Conservation (phyloP, 371 early-diverging fungal species). For the Blakeslea trispora region DNA sequence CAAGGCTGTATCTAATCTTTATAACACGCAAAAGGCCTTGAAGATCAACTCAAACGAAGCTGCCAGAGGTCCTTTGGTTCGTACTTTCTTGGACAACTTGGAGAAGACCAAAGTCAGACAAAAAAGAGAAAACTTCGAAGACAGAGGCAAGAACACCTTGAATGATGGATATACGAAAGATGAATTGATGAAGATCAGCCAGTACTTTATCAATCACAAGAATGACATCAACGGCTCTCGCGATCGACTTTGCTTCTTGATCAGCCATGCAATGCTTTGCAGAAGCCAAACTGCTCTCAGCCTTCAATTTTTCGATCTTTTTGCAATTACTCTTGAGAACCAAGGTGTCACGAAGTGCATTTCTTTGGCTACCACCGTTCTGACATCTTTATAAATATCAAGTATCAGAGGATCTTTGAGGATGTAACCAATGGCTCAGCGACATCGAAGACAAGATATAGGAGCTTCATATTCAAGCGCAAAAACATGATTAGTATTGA, state of each 20-base stretch:
- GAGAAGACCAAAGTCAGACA: too few relatives aligned
- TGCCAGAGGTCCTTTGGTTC: constrained; percentile 1
- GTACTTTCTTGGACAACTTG: constrained; percentile 2
- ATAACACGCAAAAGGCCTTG: not conserved
- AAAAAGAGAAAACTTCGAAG: constrained; percentile 7
- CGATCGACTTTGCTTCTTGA: constrained; percentile 8
- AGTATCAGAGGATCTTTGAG: too few relatives aligned
- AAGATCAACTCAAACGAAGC: not conserved
- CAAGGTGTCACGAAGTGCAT: constrained; percentile 1
- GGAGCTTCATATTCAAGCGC: too few relatives aligned
- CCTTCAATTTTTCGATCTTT: constrained; percentile 7
- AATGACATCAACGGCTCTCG: not conserved
- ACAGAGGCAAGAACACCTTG: constrained; percentile 4
- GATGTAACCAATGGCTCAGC: too few relatives aligned
- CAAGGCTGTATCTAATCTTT: constrained; percentile 1
- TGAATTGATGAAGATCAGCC: constrained; percentile 5
- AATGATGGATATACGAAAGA: constrained; percentile 12
- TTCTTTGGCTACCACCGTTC: not conserved
- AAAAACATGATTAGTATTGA: too few relatives aligned
- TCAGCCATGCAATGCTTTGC: constrained; percentile 11
- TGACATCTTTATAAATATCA: too few relatives aligned
- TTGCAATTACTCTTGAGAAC: not conserved
- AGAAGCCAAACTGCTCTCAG: constrained; percentile 3
- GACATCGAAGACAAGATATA: too few relatives aligned
- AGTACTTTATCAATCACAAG: constrained; percentile 1